These are phyloP conservation scores for Leccinum barrowsii DNA, from an alignment of 768 basidiomycete genomes.

Conservation along the genomic window DNA sequence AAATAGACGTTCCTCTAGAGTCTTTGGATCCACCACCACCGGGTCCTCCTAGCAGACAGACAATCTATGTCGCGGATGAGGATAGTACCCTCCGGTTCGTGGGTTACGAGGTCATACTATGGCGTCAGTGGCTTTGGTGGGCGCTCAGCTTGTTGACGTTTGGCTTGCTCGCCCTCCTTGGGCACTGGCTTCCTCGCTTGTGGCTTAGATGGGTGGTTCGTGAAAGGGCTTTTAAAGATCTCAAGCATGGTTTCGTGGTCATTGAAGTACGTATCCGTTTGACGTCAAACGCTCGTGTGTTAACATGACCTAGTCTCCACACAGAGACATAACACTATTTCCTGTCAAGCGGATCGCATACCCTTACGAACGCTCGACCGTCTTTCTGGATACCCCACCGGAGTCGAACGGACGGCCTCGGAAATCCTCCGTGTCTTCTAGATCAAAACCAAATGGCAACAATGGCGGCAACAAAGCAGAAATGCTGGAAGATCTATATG, in stretches of 20 bases:
- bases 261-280: constrained; percentile 67
- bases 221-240: constrained; percentile 78
- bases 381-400: constrained; percentile 52
- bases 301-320: constrained; percentile 60
- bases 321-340: constrained; percentile 78
- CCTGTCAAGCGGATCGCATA: constrained; percentile 66
- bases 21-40: constrained; percentile 66
- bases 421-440: constrained; percentile 20
- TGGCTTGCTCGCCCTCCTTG: constrained; percentile 75
- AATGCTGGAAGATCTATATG: constrained; percentile 49
- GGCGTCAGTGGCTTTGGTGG: constrained; percentile 70
- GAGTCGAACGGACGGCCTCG: constrained; percentile 27
- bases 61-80: constrained; percentile 83
- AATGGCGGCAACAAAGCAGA: constrained; percentile 31
- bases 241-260: constrained; percentile 71
- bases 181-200: constrained; percentile 89
- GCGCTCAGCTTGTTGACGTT: constrained; percentile 60
- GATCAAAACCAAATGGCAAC: constrained; percentile 32
- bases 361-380: constrained; percentile 74
- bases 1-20: constrained; percentile 68
- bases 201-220: constrained; percentile 88
- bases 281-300: constrained; percentile 9
- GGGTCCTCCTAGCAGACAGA: constrained; percentile 84
- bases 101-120: constrained; percentile 69
- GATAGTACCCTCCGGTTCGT: constrained; percentile 85